A percentile compares a stretch with the other conserved stretches of the same genome.
phyloP scores from a whole-genome alignment of 1,284 basidiomycete species.

The Tilletia walkeri region DNA sequence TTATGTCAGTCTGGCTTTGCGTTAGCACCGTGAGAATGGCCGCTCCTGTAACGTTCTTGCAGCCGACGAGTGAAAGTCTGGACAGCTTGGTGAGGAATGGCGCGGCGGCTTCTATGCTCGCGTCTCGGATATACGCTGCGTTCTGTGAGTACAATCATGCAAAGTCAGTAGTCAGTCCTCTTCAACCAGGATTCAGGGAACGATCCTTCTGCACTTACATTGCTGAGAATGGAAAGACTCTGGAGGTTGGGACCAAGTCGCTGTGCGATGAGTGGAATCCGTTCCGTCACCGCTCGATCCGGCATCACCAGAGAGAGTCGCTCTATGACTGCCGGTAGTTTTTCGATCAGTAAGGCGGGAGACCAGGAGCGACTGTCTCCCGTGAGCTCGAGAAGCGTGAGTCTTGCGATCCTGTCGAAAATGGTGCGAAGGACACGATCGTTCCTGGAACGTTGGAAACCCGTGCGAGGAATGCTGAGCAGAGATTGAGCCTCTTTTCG shows the following conservation, averaged over 20 bases:
- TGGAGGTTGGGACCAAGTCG: constrained; percentile 24
- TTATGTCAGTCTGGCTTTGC: constrained; percentile 23
- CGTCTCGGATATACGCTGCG: constrained; percentile 41
- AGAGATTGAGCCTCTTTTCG: not conserved
- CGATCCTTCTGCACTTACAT: not conserved
- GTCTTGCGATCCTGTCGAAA: constrained; percentile 24
- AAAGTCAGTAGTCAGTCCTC: not conserved
- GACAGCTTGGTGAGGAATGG: constrained; percentile 31
- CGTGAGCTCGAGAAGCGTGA: constrained; percentile 42
- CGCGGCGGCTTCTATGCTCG: constrained; percentile 29
- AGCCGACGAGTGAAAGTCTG: constrained; percentile 43
- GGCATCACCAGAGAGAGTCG: constrained; percentile 32
- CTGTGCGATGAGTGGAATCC: constrained; percentile 29
- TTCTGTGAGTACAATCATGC: constrained; percentile 21
- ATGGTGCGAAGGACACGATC: constrained; percentile 37
- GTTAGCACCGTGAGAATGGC: constrained; percentile 38
- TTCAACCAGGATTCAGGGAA: not conserved
- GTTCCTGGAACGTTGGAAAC: constrained; percentile 23
- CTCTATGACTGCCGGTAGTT: constrained; percentile 26
- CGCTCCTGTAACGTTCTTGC: constrained; percentile 38
- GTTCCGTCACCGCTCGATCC: constrained; percentile 27
- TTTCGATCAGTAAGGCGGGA: constrained; percentile 30
- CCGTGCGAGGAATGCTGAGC: constrained; percentile 4
- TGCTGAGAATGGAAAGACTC: constrained; percentile 14
- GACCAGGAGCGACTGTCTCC: constrained; percentile 45